phyloP scores from a whole-genome alignment of 768 basidiomycete genomes.

The Pleurotus pulmonarius region DNA sequence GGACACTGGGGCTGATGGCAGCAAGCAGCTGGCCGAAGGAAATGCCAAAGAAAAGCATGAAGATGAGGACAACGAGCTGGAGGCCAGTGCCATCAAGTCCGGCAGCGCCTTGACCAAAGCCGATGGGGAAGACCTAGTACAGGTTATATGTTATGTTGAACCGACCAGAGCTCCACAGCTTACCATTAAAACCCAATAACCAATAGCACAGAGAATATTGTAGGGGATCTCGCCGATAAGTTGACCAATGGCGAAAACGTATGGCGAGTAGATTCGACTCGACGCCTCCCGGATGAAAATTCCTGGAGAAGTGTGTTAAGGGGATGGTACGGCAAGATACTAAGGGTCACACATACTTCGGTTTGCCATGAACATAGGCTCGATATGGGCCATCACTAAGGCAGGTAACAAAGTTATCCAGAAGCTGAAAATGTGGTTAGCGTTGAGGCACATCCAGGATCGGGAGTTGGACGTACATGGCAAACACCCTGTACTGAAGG shows the following conservation, averaged over 20 bases:
- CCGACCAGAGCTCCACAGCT: too few relatives aligned
- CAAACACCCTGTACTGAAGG: conserved; percentile 78
- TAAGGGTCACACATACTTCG: conserved; percentile 30
- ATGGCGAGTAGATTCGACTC: conserved; percentile 82
- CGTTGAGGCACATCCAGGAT: background rate
- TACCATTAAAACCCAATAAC: conserved; percentile 73
- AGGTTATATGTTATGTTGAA: too few relatives aligned
- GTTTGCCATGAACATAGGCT: conserved; percentile 79
- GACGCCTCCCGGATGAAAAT: conserved; percentile 56
- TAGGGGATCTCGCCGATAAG: conserved; percentile 80
- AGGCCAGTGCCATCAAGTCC: conserved; percentile 66
- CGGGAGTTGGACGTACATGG: conserved; percentile 46
- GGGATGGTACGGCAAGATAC: background rate
- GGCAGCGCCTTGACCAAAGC: conserved; percentile 58
- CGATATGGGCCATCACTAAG: conserved; percentile 75
- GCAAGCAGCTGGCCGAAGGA: conserved; percentile 72
- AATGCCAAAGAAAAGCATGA: conserved; percentile 65
- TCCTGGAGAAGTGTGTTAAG: conserved; percentile 15
- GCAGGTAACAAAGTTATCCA: conserved; percentile 68
- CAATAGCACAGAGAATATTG: conserved; percentile 60
- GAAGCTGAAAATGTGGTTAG: conserved; percentile 36
- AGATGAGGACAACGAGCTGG: conserved; percentile 64
- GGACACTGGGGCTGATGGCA: conserved; percentile 73
- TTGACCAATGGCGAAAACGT: conserved; percentile 82
- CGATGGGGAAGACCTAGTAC: conserved; percentile 50